Evolutionary conservation across 371 early-diverging fungal species (phyloP), one percentile per base, ranked within the genome.

Genomic region (Rhizopus stolonifer): DNA sequence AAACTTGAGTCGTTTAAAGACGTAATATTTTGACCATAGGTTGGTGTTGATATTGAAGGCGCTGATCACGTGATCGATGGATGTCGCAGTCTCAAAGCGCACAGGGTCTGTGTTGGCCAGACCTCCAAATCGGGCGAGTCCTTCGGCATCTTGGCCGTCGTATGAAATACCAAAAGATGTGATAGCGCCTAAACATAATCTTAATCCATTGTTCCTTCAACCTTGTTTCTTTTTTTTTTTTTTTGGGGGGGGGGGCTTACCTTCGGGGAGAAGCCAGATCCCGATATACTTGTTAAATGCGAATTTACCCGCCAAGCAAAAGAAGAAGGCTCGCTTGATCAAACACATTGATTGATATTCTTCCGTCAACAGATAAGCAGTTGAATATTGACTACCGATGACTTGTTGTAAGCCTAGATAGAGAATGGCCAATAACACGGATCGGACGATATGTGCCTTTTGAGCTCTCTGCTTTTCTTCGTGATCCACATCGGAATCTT

Each of bases 41-140:
- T 89, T 89, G 46, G 90, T 89, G 60, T 89, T 88, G 61, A 86
- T 81, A 64, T 89, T 89, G 72, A 88, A 89, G 2, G 83, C 62
- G 4, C 34, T 54, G 58, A 89, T 75, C 22, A 86, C 67, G 42
- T n/a, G n/a, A n/a, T 83, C 72, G 32, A 69, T 69, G 31, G 86
- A 66, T 3, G 81, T 76, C 2, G 85, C 84, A 7, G 70, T 67
- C 49, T 87, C 86, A 46, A 58, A 67, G 11, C 31, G 44, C 3
- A 14, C 24, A 11, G 80, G 76, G 33, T 79, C 55, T 3, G 83
- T 70, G 57, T 89, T 89, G 40, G 80, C 73, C 47, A 89, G 65
- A 15, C 85, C 88, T 26, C 73, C 66, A 72, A 77, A 86, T 5
- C 66, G 58, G 0, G 77, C 67, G 7, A 56, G 49, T 1, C 82